Conservation (phyloP, 2,329 filamentous ascomycete species). For the Apiospora saccharicola region DNA sequence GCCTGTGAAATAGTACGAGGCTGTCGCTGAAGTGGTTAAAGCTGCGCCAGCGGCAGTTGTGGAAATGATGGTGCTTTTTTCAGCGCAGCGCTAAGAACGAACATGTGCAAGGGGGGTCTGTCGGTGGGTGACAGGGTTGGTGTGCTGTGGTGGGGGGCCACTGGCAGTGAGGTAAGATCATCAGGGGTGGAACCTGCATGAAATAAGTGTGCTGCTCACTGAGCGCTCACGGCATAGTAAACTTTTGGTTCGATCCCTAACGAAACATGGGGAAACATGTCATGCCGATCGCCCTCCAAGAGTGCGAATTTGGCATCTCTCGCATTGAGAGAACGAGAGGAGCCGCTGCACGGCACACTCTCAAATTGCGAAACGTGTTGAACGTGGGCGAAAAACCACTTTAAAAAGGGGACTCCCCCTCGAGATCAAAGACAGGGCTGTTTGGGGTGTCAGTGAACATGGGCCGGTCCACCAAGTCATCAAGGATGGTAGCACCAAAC, state of each 20-base stretch:
- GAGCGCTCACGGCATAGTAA: not conserved
- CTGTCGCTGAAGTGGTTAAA: conserved; percentile 16
- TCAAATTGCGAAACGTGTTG: not conserved
- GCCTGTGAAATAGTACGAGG: conserved; percentile 13
- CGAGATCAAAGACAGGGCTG: not conserved
- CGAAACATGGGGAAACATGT: conserved; percentile 21
- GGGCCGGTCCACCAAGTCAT: conserved; percentile 3
- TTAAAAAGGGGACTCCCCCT: conserved; percentile 1
- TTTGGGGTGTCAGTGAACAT: conserved; percentile 17
- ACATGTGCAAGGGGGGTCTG: conserved; percentile 3
- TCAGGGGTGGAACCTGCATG: conserved; percentile 18
- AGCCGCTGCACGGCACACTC: not conserved
- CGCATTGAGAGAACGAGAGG: not conserved
- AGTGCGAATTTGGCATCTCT: not conserved
- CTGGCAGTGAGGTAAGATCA: not conserved
- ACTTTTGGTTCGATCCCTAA: not conserved
- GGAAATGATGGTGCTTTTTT: conserved; percentile 23
- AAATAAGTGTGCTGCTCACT: conserved; percentile 6
- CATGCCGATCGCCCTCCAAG: not conserved
- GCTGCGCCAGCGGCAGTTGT: conserved; percentile 21
- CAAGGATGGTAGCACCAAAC: conserved; percentile 21
- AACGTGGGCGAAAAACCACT: not conserved
- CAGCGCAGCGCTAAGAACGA: conserved; percentile 11
- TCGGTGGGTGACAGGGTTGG: not conserved
- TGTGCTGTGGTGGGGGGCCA: not conserved